Evolutionary conservation across 2,329 filamentous ascomycete genomes (phyloP).

Genomic region (Exophiala spinifera): DNA sequence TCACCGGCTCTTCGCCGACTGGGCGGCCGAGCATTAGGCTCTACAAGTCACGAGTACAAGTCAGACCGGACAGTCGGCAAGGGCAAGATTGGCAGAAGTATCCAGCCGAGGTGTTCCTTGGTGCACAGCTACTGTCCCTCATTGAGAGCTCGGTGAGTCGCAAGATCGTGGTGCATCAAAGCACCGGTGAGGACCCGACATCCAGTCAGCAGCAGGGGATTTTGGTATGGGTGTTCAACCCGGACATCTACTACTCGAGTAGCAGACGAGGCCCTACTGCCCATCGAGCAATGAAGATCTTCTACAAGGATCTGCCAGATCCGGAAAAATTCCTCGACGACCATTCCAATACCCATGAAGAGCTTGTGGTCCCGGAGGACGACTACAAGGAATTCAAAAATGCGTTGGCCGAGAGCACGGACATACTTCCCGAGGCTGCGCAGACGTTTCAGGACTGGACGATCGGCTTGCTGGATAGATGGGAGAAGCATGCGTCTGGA

Average conservation of each 20-base stretch:
- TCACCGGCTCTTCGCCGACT: constrained; percentile 32
- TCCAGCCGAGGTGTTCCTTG: constrained; percentile 42
- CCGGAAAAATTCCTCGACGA: constrained; percentile 37
- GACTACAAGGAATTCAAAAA: constrained; percentile 24
- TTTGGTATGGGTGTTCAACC: constrained; percentile 58
- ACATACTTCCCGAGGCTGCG: constrained; percentile 49
- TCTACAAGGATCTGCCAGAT: constrained; percentile 45
- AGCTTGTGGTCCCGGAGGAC: constrained; percentile 41
- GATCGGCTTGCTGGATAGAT: constrained; percentile 52
- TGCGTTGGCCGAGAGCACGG: constrained; percentile 43
- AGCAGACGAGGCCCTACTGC: constrained; percentile 35
- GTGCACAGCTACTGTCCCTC: constrained; percentile 55
- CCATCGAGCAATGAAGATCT: constrained; percentile 56
- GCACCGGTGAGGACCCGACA: constrained; percentile 18
- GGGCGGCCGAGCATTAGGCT: constrained; percentile 33
- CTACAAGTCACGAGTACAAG: constrained; percentile 48
- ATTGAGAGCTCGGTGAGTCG: constrained; percentile 56
- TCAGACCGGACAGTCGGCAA: constrained; percentile 31
- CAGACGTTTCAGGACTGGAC: constrained; percentile 54
- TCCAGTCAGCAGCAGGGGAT: constrained; percentile 6
- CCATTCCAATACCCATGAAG: constrained; percentile 46
- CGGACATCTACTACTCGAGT: constrained; percentile 56
- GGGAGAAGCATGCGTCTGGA: constrained; percentile 31
- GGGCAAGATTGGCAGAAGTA: constrained; percentile 32
- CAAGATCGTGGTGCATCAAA: constrained; percentile 52